Evolutionary conservation across 2,329 filamentous ascomycete genomes (phyloP).

Genomic region (Tolypocladium inflatum): DNA sequence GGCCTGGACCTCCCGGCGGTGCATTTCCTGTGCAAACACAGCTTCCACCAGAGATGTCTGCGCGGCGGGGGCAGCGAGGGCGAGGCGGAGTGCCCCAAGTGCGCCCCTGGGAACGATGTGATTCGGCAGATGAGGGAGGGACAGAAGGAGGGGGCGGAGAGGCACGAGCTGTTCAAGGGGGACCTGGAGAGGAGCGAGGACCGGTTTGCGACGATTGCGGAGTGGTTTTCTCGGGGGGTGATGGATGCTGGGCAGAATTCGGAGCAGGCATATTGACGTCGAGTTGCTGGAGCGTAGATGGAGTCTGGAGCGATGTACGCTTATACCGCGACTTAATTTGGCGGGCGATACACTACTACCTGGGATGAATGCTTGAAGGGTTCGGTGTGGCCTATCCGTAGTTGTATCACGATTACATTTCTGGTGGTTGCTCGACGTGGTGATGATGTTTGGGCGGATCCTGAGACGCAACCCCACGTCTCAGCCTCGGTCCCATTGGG

Average conservation of each 20-base stretch:
- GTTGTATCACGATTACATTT: not conserved
- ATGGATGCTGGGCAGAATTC: conserved; percentile 50
- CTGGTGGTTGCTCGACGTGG: not conserved
- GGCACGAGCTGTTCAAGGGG: conserved; percentile 82
- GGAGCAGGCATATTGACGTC: conserved; percentile 11
- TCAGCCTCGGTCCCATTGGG: not conserved
- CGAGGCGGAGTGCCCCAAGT: conserved; percentile 77
- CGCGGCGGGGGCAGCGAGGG: conserved; percentile 41
- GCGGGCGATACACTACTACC: not conserved
- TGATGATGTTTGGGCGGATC: not conserved
- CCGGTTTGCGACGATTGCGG: conserved; percentile 80
- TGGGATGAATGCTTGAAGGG: not conserved
- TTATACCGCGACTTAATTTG: not conserved
- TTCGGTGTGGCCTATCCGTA: not conserved
- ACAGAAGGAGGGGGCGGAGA: conserved; percentile 76
- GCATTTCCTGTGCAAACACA: conserved; percentile 95
- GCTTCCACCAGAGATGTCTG: conserved; percentile 87
- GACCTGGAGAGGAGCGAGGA: conserved; percentile 71
- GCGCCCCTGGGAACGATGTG: conserved; percentile 74
- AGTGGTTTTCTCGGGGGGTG: conserved; percentile 91
- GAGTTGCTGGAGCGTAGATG: not conserved
- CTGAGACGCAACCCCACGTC: not conserved
- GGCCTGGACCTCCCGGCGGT: conserved; percentile 80
- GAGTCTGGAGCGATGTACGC: not conserved
- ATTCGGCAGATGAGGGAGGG: conserved; percentile 78